Evolutionary conservation across 176 grass and related monocot genomes (phyloP), one percentile per base, ranked within the genome.

Genomic region (Musa itinerans): DNA sequence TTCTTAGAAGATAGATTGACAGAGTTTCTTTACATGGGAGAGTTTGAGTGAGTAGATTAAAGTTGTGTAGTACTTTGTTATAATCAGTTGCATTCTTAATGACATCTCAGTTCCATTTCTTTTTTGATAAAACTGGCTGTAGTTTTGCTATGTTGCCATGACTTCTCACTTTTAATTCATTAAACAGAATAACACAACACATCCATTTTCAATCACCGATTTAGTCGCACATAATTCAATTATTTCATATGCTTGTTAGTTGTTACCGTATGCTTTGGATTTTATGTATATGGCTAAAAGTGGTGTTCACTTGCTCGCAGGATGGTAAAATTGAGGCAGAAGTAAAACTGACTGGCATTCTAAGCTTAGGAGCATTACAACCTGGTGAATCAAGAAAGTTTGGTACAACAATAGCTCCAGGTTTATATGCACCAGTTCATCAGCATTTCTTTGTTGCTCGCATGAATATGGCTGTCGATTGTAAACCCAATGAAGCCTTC

Each of bases 381-480:
- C 96, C 96, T 54, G 96, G 96, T 52, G 91, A 95, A 86, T 86
- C 86, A 69, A 88, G 91, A 68, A 99, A 95, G 92, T 99, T 89
- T 79, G 96, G 96, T 72, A 99, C 96, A 54, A 99, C 91, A 19
- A 99, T 99, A 87, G 91, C 96, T 74, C 96, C 96, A 71, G 89
- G 89, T 85, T 70, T 99, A 79, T 99, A 99, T 86, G 96, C 96
- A 88, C 96, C 96, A 50, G 96, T 99, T 83, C 96, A 99, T 78
- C 96, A 95, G 70, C 96, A 95, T 92, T 99, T 99, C 81, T 99
- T 99, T 86, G 91, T 99, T 88, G 89, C 96, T 50, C 96, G 96
- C 71, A 99, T 99, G 91, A 86, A 99, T 77, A 99, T 99, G 96
- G 86, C 96, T 54, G 64, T 99, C 59, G 96, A 99, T 80, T 99